A percentile compares a stretch with the other conserved stretches of the same genome.
Conservation (phyloP, 164 flowering plant genomes). For the Kalanchoe fedtschenkoi region DNA sequence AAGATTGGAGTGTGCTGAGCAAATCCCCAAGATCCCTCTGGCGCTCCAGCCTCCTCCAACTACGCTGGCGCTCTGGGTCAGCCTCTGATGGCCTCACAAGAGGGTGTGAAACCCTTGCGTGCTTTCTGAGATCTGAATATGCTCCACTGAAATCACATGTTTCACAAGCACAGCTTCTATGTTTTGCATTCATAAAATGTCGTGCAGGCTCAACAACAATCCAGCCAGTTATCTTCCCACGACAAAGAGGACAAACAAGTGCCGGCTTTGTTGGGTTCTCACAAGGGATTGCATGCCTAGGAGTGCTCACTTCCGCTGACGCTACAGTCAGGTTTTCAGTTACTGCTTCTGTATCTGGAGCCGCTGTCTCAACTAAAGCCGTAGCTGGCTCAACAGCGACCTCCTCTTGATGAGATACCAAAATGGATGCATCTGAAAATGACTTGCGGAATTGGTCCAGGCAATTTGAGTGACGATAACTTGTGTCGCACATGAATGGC, state of each 20-base stretch:
- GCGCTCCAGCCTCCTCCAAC: conserved; percentile 72
- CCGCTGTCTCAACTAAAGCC: not conserved
- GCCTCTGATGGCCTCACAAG: conserved; percentile 60
- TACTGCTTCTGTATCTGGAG: conserved; percentile 13
- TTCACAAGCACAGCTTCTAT: conserved; percentile 74
- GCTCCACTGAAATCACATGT: conserved; percentile 60
- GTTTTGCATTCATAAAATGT: conserved; percentile 61
- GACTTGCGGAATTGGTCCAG: conserved; percentile 75
- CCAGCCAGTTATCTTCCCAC: conserved; percentile 68
- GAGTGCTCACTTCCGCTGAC: conserved; percentile 16
- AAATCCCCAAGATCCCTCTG: conserved; percentile 79
- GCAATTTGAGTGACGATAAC: conserved; percentile 86
- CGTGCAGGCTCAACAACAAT: conserved; percentile 65
- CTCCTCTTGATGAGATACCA: conserved; percentile 18
- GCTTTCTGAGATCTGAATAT: conserved; percentile 70
- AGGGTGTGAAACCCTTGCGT: conserved; percentile 76
- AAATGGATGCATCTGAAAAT: conserved; percentile 22
- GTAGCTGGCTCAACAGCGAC: conserved; percentile 8
- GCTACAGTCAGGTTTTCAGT: conserved; percentile 13
- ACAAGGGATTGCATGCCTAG: conserved; percentile 13
- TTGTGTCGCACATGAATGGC: conserved; percentile 89
- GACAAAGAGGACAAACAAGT: conserved; percentile 75
- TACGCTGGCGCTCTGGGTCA: conserved; percentile 64
- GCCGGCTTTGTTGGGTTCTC: conserved; percentile 22
- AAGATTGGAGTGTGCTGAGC: conserved; percentile 69